Conservation (phyloP, 139 green algal genomes). For the Chlorella vulgaris region DNA sequence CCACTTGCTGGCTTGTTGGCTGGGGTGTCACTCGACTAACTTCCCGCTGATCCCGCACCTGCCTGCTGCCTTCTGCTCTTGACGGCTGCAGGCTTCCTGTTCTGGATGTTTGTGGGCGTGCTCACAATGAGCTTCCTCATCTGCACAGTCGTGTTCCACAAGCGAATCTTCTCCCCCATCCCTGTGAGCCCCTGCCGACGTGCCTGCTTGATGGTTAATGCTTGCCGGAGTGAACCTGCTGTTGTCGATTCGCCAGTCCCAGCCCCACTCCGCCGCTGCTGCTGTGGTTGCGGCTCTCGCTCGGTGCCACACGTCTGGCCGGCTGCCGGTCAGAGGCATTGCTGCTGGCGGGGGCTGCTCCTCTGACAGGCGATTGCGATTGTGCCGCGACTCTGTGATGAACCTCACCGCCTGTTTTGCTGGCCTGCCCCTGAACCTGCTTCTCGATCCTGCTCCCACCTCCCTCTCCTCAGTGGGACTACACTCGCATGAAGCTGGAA, state of each 20-base stretch:
- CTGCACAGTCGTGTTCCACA: slow-evolving; percentile 32
- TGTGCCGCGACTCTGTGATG: not conserved
- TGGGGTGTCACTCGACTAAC: not conserved
- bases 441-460: not conserved
- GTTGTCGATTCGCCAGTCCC: not conserved
- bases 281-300: not conserved
- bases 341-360: too few relatives aligned
- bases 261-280: not conserved
- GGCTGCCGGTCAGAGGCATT: not conserved
- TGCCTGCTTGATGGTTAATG: not conserved
- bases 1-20: not conserved
- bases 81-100: slow-evolving; percentile 27
- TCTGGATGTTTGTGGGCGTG: slow-evolving; percentile 26
- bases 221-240: not conserved
- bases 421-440: too few relatives aligned
- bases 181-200: not conserved
- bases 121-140: slow-evolving; percentile 26
- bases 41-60: not conserved
- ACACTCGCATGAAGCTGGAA: slow-evolving; percentile 8
- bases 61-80: too few relatives aligned
- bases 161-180: slow-evolving; percentile 33
- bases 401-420: not conserved
- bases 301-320: not conserved
- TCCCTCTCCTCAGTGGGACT: slow-evolving; percentile 19
- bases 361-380: too few relatives aligned